These are phyloP conservation scores for Populus euphratica DNA, from an alignment of 345 rosid species.

Conservation along the genomic window DNA sequence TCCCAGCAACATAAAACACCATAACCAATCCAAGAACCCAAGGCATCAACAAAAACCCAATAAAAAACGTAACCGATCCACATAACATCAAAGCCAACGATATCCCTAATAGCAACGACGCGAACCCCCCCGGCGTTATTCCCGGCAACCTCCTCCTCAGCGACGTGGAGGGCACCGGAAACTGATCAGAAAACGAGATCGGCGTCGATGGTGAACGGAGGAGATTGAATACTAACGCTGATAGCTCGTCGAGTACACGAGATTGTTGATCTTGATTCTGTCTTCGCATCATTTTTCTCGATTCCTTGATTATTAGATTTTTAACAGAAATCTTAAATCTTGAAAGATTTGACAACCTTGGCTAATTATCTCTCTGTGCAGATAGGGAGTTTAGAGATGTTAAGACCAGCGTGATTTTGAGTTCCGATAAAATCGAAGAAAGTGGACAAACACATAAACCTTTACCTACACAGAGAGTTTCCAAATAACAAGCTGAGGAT, in stretches of 20 bases:
- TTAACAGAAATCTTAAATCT: not conserved
- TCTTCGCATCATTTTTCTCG: constrained; percentile 43
- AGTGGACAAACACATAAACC: constrained; percentile 32
- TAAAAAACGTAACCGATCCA: constrained; percentile 89
- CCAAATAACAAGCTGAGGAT: not conserved
- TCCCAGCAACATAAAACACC: constrained; percentile 73
- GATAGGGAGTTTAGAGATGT: not conserved
- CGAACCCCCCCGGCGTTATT: constrained; percentile 82
- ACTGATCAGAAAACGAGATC: constrained; percentile 35
- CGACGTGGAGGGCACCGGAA: constrained; percentile 19
- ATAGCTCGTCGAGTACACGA: constrained; percentile 58
- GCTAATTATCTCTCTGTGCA: not conserved
- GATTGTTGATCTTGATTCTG: constrained; percentile 54
- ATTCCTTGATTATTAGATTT: not conserved
- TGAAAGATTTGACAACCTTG: too few relatives aligned
- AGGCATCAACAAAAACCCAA: constrained; percentile 90
- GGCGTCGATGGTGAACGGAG: constrained; percentile 68
- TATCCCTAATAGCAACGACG: constrained; percentile 72
- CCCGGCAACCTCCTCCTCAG: constrained; percentile 23
- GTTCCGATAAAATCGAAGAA: constrained; percentile 31
- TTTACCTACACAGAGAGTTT: constrained; percentile 16
- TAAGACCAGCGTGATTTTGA: not conserved
- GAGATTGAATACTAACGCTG: constrained; percentile 54
- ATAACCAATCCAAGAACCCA: constrained; percentile 77
- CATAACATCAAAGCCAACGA: constrained; percentile 81